Evolutionary conservation across 2,329 filamentous ascomycete species (phyloP).

Genomic region (Cadophora sp.): DNA sequence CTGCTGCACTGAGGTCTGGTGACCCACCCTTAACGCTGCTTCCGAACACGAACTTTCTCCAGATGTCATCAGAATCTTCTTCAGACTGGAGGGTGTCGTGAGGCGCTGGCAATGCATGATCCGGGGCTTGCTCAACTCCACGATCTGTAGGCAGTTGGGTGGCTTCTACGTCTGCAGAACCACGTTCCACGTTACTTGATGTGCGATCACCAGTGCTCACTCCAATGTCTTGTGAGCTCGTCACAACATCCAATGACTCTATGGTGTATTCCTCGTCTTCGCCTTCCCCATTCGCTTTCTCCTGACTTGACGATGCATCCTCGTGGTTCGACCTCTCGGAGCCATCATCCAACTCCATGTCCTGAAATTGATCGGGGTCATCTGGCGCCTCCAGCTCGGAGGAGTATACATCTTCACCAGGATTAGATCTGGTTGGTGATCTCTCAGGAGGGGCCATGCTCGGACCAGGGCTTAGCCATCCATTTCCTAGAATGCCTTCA

Average conservation of each 20-base stretch:
- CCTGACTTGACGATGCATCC: not conserved
- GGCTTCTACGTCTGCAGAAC: not conserved
- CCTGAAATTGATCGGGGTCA: not conserved
- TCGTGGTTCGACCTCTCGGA: not conserved
- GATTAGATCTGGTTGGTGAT: not conserved
- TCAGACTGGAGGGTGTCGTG: not conserved
- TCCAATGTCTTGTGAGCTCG: not conserved
- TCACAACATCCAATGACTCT: not conserved
- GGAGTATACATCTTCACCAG: not conserved
- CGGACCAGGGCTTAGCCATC: conserved; percentile 37
- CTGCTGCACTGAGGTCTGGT: not conserved
- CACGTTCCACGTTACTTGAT: not conserved
- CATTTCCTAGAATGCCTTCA: not conserved
- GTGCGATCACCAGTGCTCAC: not conserved
- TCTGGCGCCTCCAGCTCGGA: conserved; percentile 16
- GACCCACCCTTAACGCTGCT: conserved; percentile 28
- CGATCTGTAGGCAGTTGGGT: not conserved
- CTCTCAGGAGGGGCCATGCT: conserved; percentile 27
- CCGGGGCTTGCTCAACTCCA: not conserved
- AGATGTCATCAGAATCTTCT: conserved; percentile 34
- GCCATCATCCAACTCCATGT: not conserved
- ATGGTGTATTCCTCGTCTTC: not conserved
- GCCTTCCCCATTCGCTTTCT: not conserved
- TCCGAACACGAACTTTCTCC: conserved; percentile 42
- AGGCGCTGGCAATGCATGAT: not conserved